These are phyloP conservation scores for Xylariaceae sp. DNA, from an alignment of 2,329 filamentous ascomycete species.

Conservation along the genomic window DNA sequence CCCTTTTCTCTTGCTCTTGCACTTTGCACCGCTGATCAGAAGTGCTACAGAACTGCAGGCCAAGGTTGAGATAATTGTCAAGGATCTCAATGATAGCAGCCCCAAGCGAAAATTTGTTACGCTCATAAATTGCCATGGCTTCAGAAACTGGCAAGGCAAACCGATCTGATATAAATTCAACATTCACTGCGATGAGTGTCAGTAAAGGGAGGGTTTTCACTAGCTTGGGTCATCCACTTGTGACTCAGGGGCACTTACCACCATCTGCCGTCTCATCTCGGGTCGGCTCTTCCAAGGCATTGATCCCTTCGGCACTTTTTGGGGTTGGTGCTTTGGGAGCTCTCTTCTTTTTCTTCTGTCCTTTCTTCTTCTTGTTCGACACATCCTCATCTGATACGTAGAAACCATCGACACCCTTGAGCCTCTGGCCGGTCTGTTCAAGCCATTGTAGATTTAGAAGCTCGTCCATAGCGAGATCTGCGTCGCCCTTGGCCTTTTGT, in stretches of 20 bases:
- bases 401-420: conserved; percentile 85
- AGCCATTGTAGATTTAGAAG: conserved; percentile 81
- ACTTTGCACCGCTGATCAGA: conserved; percentile 40
- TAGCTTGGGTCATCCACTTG: not conserved
- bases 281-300: conserved; percentile 16
- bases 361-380: conserved; percentile 47
- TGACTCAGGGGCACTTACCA: conserved; percentile 28
- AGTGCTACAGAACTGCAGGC: conserved; percentile 42
- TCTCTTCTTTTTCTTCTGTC: conserved; percentile 39
- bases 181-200: conserved; percentile 42
- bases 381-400: conserved; percentile 59
- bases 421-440: conserved; percentile 65
- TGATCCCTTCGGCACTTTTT: conserved; percentile 14
- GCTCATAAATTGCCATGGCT: conserved; percentile 49
- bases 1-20: conserved; percentile 45
- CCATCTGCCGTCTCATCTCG: conserved; percentile 19
- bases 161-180: conserved; percentile 52
- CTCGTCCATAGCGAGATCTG: conserved; percentile 76
- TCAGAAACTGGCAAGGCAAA: conserved; percentile 50
- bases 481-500: conserved; percentile 69
- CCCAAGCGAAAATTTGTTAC: conserved; percentile 46
- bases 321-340: conserved; percentile 22
- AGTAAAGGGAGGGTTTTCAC: conserved; percentile 12
- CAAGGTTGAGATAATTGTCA: conserved; percentile 49
- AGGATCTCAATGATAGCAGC: conserved; percentile 51